Evolutionary conservation across 2,329 filamentous ascomycete genomes (phyloP), one percentile per base, ranked within the genome.

Genomic region (Cladorrhinum sp.): DNA sequence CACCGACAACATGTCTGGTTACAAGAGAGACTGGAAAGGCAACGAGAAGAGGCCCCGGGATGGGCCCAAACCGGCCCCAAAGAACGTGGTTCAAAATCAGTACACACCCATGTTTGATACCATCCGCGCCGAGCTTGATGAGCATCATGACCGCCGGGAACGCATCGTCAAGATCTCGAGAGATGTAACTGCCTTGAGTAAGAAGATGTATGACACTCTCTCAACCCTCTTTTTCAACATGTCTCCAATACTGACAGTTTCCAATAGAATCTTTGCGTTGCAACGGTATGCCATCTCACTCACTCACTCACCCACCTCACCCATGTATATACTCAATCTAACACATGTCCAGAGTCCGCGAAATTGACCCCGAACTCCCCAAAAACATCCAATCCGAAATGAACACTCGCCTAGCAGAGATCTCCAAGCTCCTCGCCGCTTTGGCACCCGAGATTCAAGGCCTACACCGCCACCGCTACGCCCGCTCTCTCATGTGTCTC

Each of bases 131-230:
- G 93, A 97, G 76, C 81, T 99, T 25, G 95, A 99, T 71, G 86
- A 95, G 76, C 93, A 98, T 73, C 91, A 99, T 74, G 95, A 98
- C 75, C 88, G 95, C 16, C 85, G 92, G 59, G 93, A 97, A 77
- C 85, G 89, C 57, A 86, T 96, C 67, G 90, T 96, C 71, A 99
- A 98, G 78, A 89, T 88, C 1, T 96, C 91, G 8, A 82, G 93
- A 64, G 95, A 99, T 74, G 90, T 99, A 61, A 99, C 95, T 6
- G 92, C 92, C 0, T 80, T 92, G 57, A 96, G 92, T 76, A 99
- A 99, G 81, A 99, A 98, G 78, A 96, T 98, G 92, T 96, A 76
- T 77, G 81, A n/a, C n/a, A n/a, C n/a, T 29, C 8, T 41, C n/a
- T 22, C 16, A 3, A 45, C 41, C 41, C 41, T 20, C 41, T 12